Conservation (phyloP, 169 alveolate species). For the Besnoitia besnoiti region DNA sequence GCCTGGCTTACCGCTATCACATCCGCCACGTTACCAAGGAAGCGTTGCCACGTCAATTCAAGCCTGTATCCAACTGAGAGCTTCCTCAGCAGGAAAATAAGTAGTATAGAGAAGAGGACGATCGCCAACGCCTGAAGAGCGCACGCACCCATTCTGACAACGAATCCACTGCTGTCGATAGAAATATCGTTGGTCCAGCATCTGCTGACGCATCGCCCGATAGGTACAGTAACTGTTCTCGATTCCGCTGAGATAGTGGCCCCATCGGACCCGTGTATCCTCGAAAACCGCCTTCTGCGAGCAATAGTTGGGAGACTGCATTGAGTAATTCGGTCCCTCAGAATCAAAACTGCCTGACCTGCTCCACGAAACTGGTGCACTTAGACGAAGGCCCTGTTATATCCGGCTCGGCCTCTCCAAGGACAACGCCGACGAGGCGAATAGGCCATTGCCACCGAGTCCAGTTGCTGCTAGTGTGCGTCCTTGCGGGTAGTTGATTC, state of each 20-base stretch:
- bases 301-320: too few relatives aligned
- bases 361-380: neutral
- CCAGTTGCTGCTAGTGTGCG: neutral
- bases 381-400: neutral
- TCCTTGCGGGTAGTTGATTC: neutral
- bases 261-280: too few relatives aligned
- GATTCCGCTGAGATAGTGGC: too few relatives aligned
- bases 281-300: too few relatives aligned
- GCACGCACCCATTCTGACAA: neutral
- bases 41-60: neutral
- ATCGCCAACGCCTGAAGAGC: neutral
- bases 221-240: too few relatives aligned
- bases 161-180: too few relatives aligned
- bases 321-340: too few relatives aligned
- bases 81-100: neutral
- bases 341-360: too few relatives aligned
- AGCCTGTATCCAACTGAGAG: neutral
- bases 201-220: too few relatives aligned
- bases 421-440: neutral
- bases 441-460: neutral
- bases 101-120: neutral
- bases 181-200: too few relatives aligned
- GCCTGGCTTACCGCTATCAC: constrained; percentile 1
- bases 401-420: neutral
- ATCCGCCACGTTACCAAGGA: neutral